Base-by-base conservation (phyloP, 2,329 filamentous ascomycete genomes). In the Diaporthe batatas region DNA sequence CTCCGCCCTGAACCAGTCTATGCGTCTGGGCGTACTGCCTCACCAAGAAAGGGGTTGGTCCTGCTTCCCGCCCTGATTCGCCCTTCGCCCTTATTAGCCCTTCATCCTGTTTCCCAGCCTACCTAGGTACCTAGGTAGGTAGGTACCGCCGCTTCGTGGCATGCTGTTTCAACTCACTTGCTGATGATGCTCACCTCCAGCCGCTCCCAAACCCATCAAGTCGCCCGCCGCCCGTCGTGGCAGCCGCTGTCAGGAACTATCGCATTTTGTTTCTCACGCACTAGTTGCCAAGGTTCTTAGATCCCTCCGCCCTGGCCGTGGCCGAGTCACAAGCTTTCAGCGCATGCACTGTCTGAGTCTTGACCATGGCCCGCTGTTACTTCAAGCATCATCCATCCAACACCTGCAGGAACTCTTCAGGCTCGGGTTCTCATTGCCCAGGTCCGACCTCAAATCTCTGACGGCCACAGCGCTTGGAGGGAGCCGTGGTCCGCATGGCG, bases 331-430 rank as follows among this genome's bases (percentile, higher is more conserved):
- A 62, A 70, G 68, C 68, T 62, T 54, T n/a, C 55, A 23, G 68
- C 68, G 68, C 55, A 62, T 70, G 68, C 55, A 70, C 32, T 70
- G 55, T 42, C 58, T 62, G 55, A 51, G 68, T 62, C 54, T 70
- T 70, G 2, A 34, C 47, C 54, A 6, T 59, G 44, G 32, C 68
- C 68, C 44, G 32, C 47, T 44, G 2, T 44, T 39, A 44, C 18
- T 29, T 42, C 68, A 70, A 58, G 47, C 68, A 70, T 62, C 34
- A 62, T 62, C 55, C 68, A 70, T 62, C 29, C n/a, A 59, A 11
- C 5, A 21, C 47, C 47, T 70, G 68, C 55, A 70, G 68, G 55
- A 62, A 53, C 49, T 62, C 68, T 54, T 47, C 47, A 62, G 68
- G n/a, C 55, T 42, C 68, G 55, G 68, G 32, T 47, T 44, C n/a